Evolutionary conservation across 1,139 yeast species (phyloP).

Genomic region (Pichia sp.): DNA sequence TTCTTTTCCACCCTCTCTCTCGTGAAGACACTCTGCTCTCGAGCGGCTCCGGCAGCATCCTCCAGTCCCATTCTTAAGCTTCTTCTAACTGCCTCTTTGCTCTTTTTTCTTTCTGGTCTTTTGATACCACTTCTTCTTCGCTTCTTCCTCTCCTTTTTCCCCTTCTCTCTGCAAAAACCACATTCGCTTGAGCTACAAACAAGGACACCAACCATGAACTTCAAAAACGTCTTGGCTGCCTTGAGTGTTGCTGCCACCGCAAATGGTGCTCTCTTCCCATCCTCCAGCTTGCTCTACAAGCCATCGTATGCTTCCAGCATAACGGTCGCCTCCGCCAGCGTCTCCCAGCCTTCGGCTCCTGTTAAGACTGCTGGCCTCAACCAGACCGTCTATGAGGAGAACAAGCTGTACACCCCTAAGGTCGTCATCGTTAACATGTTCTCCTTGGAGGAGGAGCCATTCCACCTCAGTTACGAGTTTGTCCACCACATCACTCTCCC

Average conservation of each 20-base stretch:
- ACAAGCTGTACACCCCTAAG: slow-evolving; percentile 42
- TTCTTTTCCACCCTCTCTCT: neutral
- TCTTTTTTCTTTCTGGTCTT: neutral
- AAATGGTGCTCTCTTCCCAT: slow-evolving; percentile 5
- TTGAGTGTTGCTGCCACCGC: slow-evolving; percentile 6
- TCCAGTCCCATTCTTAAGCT: neutral
- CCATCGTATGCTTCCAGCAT: slow-evolving; percentile 12
- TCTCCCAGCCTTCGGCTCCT: slow-evolving; percentile 16
- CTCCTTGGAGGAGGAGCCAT: slow-evolving; percentile 49
- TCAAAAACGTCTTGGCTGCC: slow-evolving; percentile 7
- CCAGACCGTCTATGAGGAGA: slow-evolving; percentile 22
- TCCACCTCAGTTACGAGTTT: slow-evolving; percentile 47
- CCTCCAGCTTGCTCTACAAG: slow-evolving; percentile 9
- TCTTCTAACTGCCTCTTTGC: neutral
- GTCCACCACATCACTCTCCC: slow-evolving; percentile 54
- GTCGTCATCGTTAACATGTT: slow-evolving; percentile 57
- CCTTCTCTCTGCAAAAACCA: neutral
- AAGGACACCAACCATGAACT: slow-evolving; percentile 8
- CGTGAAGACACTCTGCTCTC: no score
- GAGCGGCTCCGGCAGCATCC: no score
- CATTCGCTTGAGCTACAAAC: neutral
- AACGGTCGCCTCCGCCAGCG: slow-evolving; percentile 1
- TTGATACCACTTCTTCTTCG: neutral
- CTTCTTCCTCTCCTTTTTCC: neutral
- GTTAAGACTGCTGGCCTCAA: slow-evolving; percentile 25